A percentile compares a stretch with the other conserved stretches of the same genome.
Conservation (phyloP, 495 filamentous ascomycete genomes). For the Penicillium longicatenatum region DNA sequence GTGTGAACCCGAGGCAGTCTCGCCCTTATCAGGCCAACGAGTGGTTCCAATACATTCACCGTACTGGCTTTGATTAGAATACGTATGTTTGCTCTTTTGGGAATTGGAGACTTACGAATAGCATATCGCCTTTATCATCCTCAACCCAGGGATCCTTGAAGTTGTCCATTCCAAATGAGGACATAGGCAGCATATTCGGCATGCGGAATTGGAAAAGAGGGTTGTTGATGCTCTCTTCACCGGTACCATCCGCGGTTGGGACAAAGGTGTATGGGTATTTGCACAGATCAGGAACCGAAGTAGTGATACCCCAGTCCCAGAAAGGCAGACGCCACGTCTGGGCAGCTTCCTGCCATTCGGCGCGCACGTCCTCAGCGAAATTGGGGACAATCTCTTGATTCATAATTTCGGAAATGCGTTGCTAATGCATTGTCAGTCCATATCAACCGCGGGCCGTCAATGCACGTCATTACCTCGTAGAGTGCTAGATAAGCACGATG, state of each 20-base stretch:
- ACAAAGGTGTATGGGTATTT: constrained; percentile 39
- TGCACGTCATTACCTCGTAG: constrained; percentile 39
- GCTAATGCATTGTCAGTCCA: constrained; percentile 8
- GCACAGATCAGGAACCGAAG: constrained; percentile 35
- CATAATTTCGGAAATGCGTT: constrained; percentile 28
- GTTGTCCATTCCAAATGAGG: not conserved
- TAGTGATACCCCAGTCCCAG: constrained; percentile 57
- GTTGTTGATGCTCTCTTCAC: constrained; percentile 14
- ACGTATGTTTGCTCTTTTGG: too few species aligned
- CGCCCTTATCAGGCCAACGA: constrained; percentile 12
- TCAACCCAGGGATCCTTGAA: constrained; percentile 9
- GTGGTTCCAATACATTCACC: constrained; percentile 13
- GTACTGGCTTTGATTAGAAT: not conserved
- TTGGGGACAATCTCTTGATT: constrained; percentile 27
- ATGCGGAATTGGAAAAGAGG: constrained; percentile 28
- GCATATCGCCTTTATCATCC: not conserved
- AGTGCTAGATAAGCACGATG: constrained; percentile 52
- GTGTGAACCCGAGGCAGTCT: not conserved
- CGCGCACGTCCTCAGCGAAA: constrained; percentile 23
- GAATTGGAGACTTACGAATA: constrained; percentile 2
- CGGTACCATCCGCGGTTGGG: constrained; percentile 29
- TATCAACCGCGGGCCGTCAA: not conserved
- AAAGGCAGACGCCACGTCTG: constrained; percentile 53
- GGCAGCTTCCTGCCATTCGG: constrained; percentile 44
- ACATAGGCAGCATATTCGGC: constrained; percentile 16